Base-by-base conservation (phyloP, 208 protist genomes). In the Jaenimonas drosophilae region DNA sequence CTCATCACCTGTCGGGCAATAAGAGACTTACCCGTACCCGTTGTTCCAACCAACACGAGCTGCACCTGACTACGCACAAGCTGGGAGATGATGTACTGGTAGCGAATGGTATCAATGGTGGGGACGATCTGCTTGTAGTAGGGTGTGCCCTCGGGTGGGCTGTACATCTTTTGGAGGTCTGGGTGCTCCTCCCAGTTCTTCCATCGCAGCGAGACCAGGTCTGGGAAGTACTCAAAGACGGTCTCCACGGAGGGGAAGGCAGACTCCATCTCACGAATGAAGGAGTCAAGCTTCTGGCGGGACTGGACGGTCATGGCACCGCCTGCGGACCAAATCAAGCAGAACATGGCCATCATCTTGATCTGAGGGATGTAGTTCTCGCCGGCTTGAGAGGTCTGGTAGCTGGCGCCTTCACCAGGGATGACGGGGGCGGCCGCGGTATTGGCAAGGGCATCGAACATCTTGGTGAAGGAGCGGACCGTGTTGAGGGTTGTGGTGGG, bases 181-280 rank as follows among this genome's bases (percentile, higher is more conserved):
- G 68, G 63, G 58, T 96, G 79, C 54, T 98, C 94, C 28, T 96
- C 76, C 96, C 96, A 99, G 47, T 71, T 67, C 17, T 76, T 66
- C 94, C 96, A 98, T 29, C 70, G 64, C 40, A 93, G 49, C 28
- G 82, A 76, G 24, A 77, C 32, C 0, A 85, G 24, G 65, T 99
- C 96, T 4, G 97, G 85, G 57, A 80, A 96, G 74, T 98, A 98
- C 66, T 99, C 97, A 69, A 97, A 99, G 20, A 98, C 88, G 11
- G 96, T 98, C 51, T 97, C 94, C 53, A 85, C 91, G 25, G 81
- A 80, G 1, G 97, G 97, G 50, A 99, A 97, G 24, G 83, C 83
- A 9, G 88, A 74, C 48, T 99, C 96, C 39, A 98, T 59, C 62
- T 98, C 94, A 26, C 96, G 84, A 4, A 98, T 60, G 59, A 91